Evolutionary conservation across 2,329 filamentous ascomycete genomes (phyloP).

Genomic region (Hypoxylon sp.): DNA sequence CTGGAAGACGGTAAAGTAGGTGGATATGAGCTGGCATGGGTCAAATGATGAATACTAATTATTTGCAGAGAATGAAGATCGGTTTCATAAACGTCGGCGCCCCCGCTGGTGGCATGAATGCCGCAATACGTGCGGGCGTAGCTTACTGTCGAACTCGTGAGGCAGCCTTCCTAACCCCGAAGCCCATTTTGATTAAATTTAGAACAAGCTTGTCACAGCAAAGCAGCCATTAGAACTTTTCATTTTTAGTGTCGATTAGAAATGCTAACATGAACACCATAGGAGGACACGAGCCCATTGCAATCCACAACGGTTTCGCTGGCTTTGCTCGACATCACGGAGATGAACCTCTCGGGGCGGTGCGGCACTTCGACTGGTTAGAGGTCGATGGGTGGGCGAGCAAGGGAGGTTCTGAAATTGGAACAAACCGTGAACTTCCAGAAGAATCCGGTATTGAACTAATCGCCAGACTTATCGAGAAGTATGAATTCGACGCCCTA

Average conservation of each 20-base stretch:
- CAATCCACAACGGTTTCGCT: constrained; percentile 97
- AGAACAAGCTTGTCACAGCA: not conserved
- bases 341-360: constrained; percentile 84
- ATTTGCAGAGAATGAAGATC: constrained; percentile 82
- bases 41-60: constrained; percentile 50
- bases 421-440: constrained; percentile 94
- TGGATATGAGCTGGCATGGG: constrained; percentile 26
- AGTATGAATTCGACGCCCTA: constrained; percentile 90
- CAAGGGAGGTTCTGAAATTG: constrained; percentile 97
- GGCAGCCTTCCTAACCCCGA: constrained; percentile 1
- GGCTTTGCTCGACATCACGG: constrained; percentile 92
- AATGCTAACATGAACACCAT: constrained; percentile 19
- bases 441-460: constrained; percentile 85
- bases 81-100: constrained; percentile 98
- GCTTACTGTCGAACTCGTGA: constrained; percentile 87
- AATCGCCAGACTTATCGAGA: constrained; percentile 85
- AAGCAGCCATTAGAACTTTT: not conserved
- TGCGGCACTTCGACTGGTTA: constrained; percentile 90
- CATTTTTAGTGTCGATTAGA: not conserved
- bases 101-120: constrained; percentile 98
- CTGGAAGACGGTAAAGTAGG: constrained; percentile 80
- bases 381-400: constrained; percentile 97
- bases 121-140: constrained; percentile 91
- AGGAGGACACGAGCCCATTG: constrained; percentile 87
- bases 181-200: not conserved